These are phyloP conservation scores for Davidsoniella virescens DNA, from an alignment of 2,329 filamentous ascomycete species.

Conservation along the genomic window DNA sequence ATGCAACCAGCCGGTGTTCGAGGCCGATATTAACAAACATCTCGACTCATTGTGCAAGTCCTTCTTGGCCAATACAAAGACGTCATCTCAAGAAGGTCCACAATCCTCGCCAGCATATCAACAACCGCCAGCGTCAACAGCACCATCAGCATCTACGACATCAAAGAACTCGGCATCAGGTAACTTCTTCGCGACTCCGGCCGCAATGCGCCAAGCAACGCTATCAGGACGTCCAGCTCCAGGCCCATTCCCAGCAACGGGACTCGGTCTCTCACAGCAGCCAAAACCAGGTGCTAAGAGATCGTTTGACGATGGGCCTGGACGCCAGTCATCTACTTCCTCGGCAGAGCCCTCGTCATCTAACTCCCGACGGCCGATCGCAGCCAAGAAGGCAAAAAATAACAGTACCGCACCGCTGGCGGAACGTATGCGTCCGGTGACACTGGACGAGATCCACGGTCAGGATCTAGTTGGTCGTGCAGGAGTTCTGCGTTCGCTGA, in stretches of 20 bases:
- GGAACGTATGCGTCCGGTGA: conserved; percentile 79
- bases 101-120: background rate
- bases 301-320: conserved; percentile 38
- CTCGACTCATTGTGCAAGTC: conserved; percentile 68
- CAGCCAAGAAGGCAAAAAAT: conserved; percentile 47
- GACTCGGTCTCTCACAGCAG: background rate
- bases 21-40: conserved; percentile 70
- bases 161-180: conserved; percentile 28
- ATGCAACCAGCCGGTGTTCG: conserved; percentile 56
- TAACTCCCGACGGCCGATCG: background rate
- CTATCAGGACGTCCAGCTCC: conserved; percentile 10
- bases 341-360: background rate
- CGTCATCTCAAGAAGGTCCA: background rate
- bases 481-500: conserved; percentile 73
- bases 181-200: conserved; percentile 45
- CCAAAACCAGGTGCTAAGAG: conserved; percentile 24
- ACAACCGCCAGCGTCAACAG: conserved; percentile 14
- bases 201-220: conserved; percentile 35
- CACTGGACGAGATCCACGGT: conserved; percentile 72
- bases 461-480: conserved; percentile 77
- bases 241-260: background rate
- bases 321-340: conserved; percentile 14
- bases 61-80: conserved; percentile 36
- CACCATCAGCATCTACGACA: background rate
- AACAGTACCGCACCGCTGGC: conserved; percentile 68